Evolutionary conservation across 176 grass and related monocot species (phyloP).

Genomic region (Microstegium vimineum): DNA sequence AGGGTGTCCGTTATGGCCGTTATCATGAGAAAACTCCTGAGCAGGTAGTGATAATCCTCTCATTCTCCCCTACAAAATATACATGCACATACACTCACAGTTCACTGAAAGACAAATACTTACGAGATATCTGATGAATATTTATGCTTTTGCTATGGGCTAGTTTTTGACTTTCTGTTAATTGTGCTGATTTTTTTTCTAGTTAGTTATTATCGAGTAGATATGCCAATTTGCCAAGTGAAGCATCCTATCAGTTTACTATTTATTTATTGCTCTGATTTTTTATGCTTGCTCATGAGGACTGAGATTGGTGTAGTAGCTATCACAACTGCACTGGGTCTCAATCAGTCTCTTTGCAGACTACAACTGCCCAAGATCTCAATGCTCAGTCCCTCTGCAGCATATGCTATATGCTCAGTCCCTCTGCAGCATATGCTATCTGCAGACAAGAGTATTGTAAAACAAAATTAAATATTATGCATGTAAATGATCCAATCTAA

Average conservation of each 20-base stretch:
- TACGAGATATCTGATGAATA: not conserved
- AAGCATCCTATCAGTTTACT: not conserved
- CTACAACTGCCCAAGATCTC: no score
- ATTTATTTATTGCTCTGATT: no score
- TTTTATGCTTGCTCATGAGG: no score
- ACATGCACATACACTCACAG: not conserved
- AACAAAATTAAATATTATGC: not conserved
- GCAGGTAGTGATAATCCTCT: slow-evolving; percentile 44
- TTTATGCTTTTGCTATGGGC: not conserved
- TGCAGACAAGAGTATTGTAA: not conserved
- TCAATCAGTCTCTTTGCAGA: no score
- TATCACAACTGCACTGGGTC: no score
- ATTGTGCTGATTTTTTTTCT: not conserved
- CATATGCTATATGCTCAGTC: no score
- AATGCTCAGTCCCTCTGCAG: no score
- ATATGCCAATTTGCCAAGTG: not conserved
- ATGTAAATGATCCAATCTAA: not conserved
- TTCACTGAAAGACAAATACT: not conserved
- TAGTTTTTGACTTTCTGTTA: not conserved
- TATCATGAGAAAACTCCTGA: slow-evolving; percentile 98
- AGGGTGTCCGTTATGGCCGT: slow-evolving; percentile 73
- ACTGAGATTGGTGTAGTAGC: no score
- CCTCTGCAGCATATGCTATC: no score
- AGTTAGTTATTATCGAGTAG: not conserved
- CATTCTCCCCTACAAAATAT: not conserved